Evolutionary conservation across 768 basidiomycete species (phyloP), one percentile per base, ranked within the genome.

Genomic region (Leccinum rimulosum): DNA sequence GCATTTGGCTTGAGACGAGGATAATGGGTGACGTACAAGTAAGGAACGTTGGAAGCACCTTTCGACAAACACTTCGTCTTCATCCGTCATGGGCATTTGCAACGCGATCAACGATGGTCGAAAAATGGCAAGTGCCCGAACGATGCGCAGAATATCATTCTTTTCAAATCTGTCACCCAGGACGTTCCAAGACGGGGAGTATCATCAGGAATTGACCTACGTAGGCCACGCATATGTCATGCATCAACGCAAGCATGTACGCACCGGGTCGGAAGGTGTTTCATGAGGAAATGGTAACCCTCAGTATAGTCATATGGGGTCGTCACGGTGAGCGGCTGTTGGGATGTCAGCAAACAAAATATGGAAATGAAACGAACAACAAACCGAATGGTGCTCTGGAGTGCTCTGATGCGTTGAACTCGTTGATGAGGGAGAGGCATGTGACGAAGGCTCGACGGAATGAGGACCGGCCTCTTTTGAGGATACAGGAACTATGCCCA

Each of bases 281-380:
- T 91, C 93, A 98, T 98, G 65, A 98, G 79, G 72, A 91, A 92
- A 72, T 97, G 96, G 70, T 98, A 98, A 22, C 94, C 94, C 77
- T 97, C 90, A 15, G 93, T 96, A 68, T 98, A 97, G 71, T 96
- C 94, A 69, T 94, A 96, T 5, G 93, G 90, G 68, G 83, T 80
- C 15, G 86, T 84, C 49, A 87, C 80, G 31, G 60, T 80, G 50
- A 82, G 85, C 71, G 75, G 84, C 79, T 78, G 80, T 76, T 78
- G 91, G 75, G 77, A 82, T 76, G 77, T 80, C 59, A 83, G 62
- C 78, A 74, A 4, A 77, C 78, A 31, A 70, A 67, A 55, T 68
- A 67, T 6, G 65, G 68, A 52, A 59, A 27, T 48, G 47, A 56
- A 51, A 50, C 52, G 45, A 33, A 52, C n/a, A 19, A 70, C 73